Evolutionary conservation across 1,284 basidiomycete genomes (phyloP).

Genomic region (Ustilago xerochloae): DNA sequence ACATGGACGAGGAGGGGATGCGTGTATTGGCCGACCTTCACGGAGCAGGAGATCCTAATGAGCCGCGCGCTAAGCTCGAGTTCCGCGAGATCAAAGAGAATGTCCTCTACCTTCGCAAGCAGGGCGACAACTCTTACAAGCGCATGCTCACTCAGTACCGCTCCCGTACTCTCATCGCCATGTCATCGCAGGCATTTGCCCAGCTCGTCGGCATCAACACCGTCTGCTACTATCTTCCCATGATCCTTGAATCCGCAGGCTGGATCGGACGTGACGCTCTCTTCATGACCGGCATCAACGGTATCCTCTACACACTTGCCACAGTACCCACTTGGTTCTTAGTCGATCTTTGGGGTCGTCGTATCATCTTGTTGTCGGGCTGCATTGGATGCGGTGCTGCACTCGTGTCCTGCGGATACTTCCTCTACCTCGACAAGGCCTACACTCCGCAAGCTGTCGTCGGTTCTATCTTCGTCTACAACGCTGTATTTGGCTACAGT

Average conservation of each 20-base stretch:
- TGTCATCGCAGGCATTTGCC: conserved; percentile 95
- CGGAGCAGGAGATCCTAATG: conserved; percentile 79
- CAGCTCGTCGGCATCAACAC: conserved; percentile 77
- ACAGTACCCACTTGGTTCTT: conserved; percentile 83
- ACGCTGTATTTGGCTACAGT: conserved; percentile 83
- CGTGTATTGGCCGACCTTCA: conserved; percentile 89
- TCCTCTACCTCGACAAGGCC: conserved; percentile 85
- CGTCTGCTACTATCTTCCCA: conserved; percentile 86
- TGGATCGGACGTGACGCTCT: conserved; percentile 98
- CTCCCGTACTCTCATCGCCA: conserved; percentile 90
- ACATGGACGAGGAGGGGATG: conserved; percentile 86
- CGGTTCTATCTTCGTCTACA: conserved; percentile 87
- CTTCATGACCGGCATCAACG: conserved; percentile 86
- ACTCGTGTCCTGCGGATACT: conserved; percentile 84
- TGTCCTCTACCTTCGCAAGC: conserved; percentile 57
- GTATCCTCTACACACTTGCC: conserved; percentile 76
- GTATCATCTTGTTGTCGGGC: conserved; percentile 89
- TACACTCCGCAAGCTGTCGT: conserved; percentile 85
- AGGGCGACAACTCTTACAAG: conserved; percentile 81
- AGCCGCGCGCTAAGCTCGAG: conserved; percentile 81
- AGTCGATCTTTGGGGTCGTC: conserved; percentile 89
- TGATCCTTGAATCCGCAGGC: conserved; percentile 77
- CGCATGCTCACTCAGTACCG: conserved; percentile 90
- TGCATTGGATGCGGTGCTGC: conserved; percentile 81
- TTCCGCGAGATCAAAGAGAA: conserved; percentile 92